A percentile compares a stretch with the other conserved stretches of the same genome.
Evolutionary conservation across 2,329 filamentous ascomycete species (phyloP).

Genomic region (Nemania serpens): DNA sequence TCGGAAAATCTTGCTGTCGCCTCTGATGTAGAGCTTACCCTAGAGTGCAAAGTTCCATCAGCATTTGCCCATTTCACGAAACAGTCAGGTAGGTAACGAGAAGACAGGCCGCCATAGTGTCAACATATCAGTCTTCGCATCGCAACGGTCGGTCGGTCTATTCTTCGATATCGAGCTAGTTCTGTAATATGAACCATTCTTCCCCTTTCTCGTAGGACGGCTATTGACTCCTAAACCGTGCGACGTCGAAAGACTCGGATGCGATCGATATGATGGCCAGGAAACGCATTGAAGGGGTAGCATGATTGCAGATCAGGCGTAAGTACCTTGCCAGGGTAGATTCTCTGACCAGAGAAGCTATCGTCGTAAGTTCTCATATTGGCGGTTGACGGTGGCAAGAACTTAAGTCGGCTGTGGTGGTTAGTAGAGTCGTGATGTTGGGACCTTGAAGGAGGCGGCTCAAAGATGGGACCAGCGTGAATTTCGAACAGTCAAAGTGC

Average conservation of each 20-base stretch:
- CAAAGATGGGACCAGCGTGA: constrained; percentile 27
- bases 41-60: constrained; percentile 45
- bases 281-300: constrained; percentile 22
- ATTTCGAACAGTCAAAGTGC: constrained; percentile 42
- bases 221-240: background rate
- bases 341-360: constrained; percentile 68
- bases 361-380: constrained; percentile 72
- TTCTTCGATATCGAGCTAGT: background rate
- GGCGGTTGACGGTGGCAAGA: constrained; percentile 46
- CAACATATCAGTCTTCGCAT: constrained; percentile 5
- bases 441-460: constrained; percentile 31
- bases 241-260: constrained; percentile 27
- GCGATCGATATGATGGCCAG: constrained; percentile 33
- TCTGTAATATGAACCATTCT: background rate
- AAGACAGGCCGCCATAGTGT: constrained; percentile 11
- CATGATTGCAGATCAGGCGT: background rate
- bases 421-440: constrained; percentile 40
- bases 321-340: constrained; percentile 67
- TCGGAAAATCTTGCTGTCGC: constrained; percentile 99
- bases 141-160: constrained; percentile 6
- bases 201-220: background rate
- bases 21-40: constrained; percentile 99
- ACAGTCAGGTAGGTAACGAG: background rate
- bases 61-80: constrained; percentile 2
- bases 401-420: constrained; percentile 45